Conservation (phyloP, 2,329 filamentous ascomycete genomes). For the Aphanoascus verrucosus region DNA sequence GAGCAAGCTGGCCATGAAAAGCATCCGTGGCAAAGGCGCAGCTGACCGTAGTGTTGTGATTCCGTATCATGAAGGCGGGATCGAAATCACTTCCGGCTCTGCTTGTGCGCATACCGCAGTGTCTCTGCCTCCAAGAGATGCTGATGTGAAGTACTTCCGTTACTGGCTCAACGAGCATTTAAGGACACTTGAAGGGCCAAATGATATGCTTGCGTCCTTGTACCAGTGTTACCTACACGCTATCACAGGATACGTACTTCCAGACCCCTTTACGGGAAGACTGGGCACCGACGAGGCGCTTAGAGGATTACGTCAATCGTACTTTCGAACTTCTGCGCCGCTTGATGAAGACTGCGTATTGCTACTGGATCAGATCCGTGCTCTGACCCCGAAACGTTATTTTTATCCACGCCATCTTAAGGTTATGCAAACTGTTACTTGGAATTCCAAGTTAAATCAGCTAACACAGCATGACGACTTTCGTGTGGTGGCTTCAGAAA, state of each 20-base stretch:
- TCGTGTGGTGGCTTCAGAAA: slow-evolving; percentile 13
- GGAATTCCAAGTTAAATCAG: slow-evolving; percentile 17
- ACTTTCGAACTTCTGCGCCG: slow-evolving; percentile 14
- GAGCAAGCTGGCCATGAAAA: slow-evolving; percentile 21
- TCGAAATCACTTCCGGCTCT: slow-evolving; percentile 5
- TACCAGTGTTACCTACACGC: slow-evolving; percentile 27
- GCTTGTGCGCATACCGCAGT: slow-evolving; percentile 19
- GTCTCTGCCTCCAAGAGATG: not conserved
- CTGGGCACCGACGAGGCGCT: slow-evolving; percentile 27
- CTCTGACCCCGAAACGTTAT: slow-evolving; percentile 20
- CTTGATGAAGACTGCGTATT: slow-evolving; percentile 12
- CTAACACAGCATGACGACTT: slow-evolving; percentile 19
- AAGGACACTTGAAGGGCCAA: slow-evolving; percentile 16
- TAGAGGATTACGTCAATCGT: slow-evolving; percentile 16
- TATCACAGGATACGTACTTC: slow-evolving; percentile 22
- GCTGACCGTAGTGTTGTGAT: slow-evolving; percentile 18
- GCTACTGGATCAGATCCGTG: slow-evolving; percentile 18
- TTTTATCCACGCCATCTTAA: slow-evolving; percentile 22
- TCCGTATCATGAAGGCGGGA: slow-evolving; percentile 17
- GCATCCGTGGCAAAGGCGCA: slow-evolving; percentile 1
- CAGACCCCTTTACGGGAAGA: slow-evolving; percentile 23
- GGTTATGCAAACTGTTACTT: slow-evolving; percentile 20
- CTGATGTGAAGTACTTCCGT: slow-evolving; percentile 11
- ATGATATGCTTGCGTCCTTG: slow-evolving; percentile 17
- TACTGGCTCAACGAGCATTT: slow-evolving; percentile 21